Evolutionary conservation across 441 rosid species (phyloP).

Genomic region (Pelargonium australe): DNA sequence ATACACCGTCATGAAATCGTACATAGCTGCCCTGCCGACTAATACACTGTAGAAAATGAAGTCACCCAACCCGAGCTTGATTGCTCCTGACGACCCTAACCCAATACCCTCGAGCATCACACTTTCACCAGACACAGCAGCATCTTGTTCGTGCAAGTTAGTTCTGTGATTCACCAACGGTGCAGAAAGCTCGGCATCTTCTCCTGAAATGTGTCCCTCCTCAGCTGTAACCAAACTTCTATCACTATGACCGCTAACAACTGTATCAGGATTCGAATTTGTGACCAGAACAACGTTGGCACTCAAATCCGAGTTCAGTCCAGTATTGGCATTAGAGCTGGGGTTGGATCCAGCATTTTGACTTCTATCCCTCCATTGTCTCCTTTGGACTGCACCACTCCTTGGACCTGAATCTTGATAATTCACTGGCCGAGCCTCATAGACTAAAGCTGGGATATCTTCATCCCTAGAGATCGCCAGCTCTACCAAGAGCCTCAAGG

Average conservation of each 20-base stretch:
- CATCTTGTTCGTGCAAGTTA: conserved; percentile 23
- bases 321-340: conserved; percentile 17
- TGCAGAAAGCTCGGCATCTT: conserved; percentile 42
- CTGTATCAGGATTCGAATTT: conserved; percentile 17
- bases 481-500: conserved; percentile 76
- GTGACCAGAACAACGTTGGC: conserved; percentile 15
- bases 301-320: conserved; percentile 7
- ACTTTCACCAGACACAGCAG: conserved; percentile 31
- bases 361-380: conserved; percentile 68
- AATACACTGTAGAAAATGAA: conserved; percentile 84
- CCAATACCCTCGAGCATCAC: conserved; percentile 67
- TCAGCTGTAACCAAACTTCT: conserved; percentile 31
- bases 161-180: conserved; percentile 53
- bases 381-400: conserved; percentile 37
- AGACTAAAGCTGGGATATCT: conserved; percentile 87
- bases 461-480: conserved; percentile 95
- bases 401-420: conserved; percentile 31
- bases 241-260: conserved; percentile 17
- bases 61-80: conserved; percentile 87
- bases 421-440: conserved; percentile 73
- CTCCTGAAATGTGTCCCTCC: conserved; percentile 33
- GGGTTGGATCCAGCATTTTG: conserved; percentile 21
- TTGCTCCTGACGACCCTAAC: conserved; percentile 78
- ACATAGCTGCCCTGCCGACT: conserved; percentile 92
- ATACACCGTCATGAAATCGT: conserved; percentile 84